Evolutionary conservation across 202 grass and related monocot genomes (phyloP), one percentile per base, ranked within the genome.

Genomic region (Carex arenaria): DNA sequence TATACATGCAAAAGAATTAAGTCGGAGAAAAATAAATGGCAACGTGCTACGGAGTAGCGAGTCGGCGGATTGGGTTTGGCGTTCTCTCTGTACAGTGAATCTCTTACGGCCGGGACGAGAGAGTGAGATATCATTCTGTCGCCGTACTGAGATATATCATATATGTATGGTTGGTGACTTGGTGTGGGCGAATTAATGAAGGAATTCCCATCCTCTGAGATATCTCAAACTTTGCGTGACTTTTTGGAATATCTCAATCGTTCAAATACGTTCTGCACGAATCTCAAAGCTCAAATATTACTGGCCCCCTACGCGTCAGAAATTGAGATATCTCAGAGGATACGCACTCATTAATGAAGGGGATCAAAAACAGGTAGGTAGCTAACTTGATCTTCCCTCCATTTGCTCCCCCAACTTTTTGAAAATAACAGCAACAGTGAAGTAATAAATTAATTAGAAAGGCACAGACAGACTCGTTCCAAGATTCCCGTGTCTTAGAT

Each of bases 101-200:
- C 60, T 22, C 8, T 62, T 23, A 10, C 60, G 4, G 43, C 10
- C 10, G 12, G 7, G 7, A 69, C 3, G 65, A 67, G 2, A 69
- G 13, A 40, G 17, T 36, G 53, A 59, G 73, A 78, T 78, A 40
- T 40, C 38, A 40, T 5, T 19, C 14, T 49, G 45, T 49, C 10
- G 10, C 2, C 10, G 45, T 11, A 11, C 10, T 56, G 49, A 55
- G 12, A 54, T 13, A 0, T 10, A 26, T 26, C 26, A 53, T 12
- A 2, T 49, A 49, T 49, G 2, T 49, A 49, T 49, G 2, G 2
- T 49, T 52, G 49, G 72, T 77, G 10, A 0, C 0, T 49, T 52
- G 49, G 72, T 77, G 10, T 78, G 73, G 73, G 17, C 17, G 30
- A 78, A 78, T 78, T 78, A 60, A 78, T 78, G 73, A 57, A 36